phyloP scores from a whole-genome alignment of 345 rosid species.

The Stellera chamaejasme region DNA sequence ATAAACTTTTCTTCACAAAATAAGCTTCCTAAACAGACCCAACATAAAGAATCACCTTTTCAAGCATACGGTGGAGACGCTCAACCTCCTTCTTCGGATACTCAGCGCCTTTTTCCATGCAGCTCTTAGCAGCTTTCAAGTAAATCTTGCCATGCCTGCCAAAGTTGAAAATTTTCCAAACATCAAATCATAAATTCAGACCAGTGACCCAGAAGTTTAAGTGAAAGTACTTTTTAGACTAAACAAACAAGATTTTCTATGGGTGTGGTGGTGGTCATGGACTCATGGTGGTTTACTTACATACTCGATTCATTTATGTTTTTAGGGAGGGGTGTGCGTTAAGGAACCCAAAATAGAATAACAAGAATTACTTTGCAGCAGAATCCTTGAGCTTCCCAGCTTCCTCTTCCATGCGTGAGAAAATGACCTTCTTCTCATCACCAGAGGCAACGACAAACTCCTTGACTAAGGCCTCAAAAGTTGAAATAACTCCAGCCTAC shows the following conservation, averaged over 20 bases:
- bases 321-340: no score
- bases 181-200: neutral
- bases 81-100: constrained; percentile 72
- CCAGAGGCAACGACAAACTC: constrained; percentile 67
- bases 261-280: no score
- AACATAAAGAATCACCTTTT: constrained; percentile 39
- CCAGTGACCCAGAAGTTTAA: no score
- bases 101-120: constrained; percentile 71
- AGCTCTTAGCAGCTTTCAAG: constrained; percentile 62
- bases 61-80: constrained; percentile 75
- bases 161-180: constrained; percentile 1
- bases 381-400: constrained; percentile 67
- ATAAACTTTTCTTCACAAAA: no score
- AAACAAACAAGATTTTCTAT: neutral
- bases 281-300: no score
- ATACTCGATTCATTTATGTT: no score
- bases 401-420: constrained; percentile 66
- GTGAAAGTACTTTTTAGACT: neutral
- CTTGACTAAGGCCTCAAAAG: constrained; percentile 72
- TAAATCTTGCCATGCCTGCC: constrained; percentile 74
- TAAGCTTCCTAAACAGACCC: neutral
- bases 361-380: constrained; percentile 35
- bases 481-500: constrained; percentile 84
- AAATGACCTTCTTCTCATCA: constrained; percentile 67
- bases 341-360: no score